These are phyloP conservation scores for Bauhinia variegata DNA, from an alignment of 306 rosid species.

Conservation along the genomic window DNA sequence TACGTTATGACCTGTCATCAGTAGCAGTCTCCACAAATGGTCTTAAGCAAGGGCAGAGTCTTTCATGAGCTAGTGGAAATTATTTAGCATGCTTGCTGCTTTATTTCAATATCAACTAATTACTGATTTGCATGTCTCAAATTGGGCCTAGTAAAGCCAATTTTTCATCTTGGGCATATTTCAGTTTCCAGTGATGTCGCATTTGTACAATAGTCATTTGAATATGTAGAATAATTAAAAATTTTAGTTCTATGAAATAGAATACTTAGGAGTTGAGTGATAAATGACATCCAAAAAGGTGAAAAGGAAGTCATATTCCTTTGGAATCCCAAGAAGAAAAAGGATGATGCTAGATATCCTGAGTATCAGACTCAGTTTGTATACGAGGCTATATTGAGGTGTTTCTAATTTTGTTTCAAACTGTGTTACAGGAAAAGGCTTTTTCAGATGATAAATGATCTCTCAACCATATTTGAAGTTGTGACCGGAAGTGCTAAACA, in stretches of 20 bases:
- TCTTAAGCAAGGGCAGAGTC: background rate
- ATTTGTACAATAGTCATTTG: constrained; percentile 9
- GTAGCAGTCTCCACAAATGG: background rate
- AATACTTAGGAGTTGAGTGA: constrained; percentile 17
- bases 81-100: background rate
- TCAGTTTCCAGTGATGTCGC: constrained; percentile 21
- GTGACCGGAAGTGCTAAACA: constrained; percentile 82
- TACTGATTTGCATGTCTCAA: background rate
- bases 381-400: constrained; percentile 23
- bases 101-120: background rate
- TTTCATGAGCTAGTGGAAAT: constrained; percentile 2
- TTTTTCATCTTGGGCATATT: constrained; percentile 17
- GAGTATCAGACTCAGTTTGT: constrained; percentile 8
- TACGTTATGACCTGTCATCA: constrained; percentile 1
- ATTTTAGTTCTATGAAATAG: constrained; percentile 18
- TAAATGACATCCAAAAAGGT: background rate
- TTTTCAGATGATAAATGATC: constrained; percentile 95
- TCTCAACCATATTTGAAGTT: constrained; percentile 93
- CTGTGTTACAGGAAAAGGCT: constrained; percentile 70
- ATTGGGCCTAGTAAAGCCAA: constrained; percentile 2
- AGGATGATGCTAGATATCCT: constrained; percentile 20
- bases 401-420: constrained; percentile 43
- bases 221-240: constrained; percentile 22
- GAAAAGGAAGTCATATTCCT: background rate
- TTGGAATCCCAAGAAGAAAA: constrained; percentile 17